phyloP scores from a whole-genome alignment of 1,284 basidiomycete genomes.

The Apiotrichum mycotoxinovorans region DNA sequence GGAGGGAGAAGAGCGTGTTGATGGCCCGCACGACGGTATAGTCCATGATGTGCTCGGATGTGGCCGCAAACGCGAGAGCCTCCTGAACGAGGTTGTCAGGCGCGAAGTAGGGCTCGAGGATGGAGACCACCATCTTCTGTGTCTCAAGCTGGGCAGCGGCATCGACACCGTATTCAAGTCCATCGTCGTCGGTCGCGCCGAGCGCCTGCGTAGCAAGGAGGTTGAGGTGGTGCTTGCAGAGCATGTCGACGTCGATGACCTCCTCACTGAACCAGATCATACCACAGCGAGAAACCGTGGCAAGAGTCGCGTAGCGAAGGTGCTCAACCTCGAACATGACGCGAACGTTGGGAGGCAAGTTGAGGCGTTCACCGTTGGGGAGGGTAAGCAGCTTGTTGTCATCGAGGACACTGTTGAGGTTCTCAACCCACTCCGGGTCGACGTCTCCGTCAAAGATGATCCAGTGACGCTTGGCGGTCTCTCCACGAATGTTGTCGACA shows the following conservation, averaged over 20 bases:
- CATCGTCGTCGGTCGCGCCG: conserved; percentile 86
- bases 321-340: conserved; percentile 99
- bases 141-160: conserved; percentile 55
- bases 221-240: conserved; percentile 83
- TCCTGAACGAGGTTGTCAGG: conserved; percentile 74
- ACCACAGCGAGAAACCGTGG: conserved; percentile 98
- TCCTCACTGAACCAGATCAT: conserved; percentile 99
- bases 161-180: conserved; percentile 54
- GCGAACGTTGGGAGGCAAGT: conserved; percentile 91
- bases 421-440: conserved; percentile 99
- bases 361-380: conserved; percentile 97
- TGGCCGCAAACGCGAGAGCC: conserved; percentile 73
- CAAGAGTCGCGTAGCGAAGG: conserved; percentile 92
- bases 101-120: conserved; percentile 77
- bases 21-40: conserved; percentile 89
- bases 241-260: conserved; percentile 84
- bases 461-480: conserved; percentile 96
- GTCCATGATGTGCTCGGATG: conserved; percentile 97
- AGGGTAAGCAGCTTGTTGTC: conserved; percentile 98
- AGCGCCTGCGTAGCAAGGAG: conserved; percentile 73
- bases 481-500: conserved; percentile 96
- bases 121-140: conserved; percentile 73
- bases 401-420: conserved; percentile 89
- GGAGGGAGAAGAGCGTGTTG: conserved; percentile 90
- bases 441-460: conserved; percentile 99